Evolutionary conservation across 108 stramenopile genomes (phyloP), one percentile per base, ranked within the genome.

Genomic region (Cyclotella atomus): DNA sequence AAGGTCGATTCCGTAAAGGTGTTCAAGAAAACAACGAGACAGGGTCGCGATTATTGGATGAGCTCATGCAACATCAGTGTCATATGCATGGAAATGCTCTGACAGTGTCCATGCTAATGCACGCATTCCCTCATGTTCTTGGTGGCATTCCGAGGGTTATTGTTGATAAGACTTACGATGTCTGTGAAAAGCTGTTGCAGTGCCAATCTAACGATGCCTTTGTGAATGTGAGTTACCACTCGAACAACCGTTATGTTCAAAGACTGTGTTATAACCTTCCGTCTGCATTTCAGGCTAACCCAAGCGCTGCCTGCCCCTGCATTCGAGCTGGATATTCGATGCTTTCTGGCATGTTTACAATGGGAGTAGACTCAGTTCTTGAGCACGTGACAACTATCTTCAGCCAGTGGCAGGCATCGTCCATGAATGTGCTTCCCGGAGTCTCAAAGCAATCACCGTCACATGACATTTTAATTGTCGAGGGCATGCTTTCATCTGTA

Each of bases 11-110:
- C 32, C 73, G 73, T 7, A 62, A 36, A 56, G 59, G 57, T 15
- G 59, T 33, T 41, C 35, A 73, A 33, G 59, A 55, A 3, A 65
- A 7, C 29, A 28, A 34, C 2, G 52, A 27, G 29, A 29, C 36
- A 20, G 66, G 28, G 33, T 29, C 52, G 23, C 38, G 47, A 28
- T 44, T 63, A 27, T 17, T 65, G n/a, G 65, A 71, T 20, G 62
- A 73, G 50, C 46, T 80, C 29, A 63, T 73, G 68, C 59, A 64
- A 25, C 83, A 84, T 63, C 91, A 94, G 53, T 86, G 75, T 35
- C 75, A 89, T 10, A 81, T 95, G 63, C 91, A 95, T 61, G 94
- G 94, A 2, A 80, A 88, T 44, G 65, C 88, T 23, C 68, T 95
- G 23, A 82, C 86, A 53, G 70, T 92, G 7, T 82, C 91, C 17